Conservation (phyloP, 78 protist species). For the Thecamonas trahens region DNA sequence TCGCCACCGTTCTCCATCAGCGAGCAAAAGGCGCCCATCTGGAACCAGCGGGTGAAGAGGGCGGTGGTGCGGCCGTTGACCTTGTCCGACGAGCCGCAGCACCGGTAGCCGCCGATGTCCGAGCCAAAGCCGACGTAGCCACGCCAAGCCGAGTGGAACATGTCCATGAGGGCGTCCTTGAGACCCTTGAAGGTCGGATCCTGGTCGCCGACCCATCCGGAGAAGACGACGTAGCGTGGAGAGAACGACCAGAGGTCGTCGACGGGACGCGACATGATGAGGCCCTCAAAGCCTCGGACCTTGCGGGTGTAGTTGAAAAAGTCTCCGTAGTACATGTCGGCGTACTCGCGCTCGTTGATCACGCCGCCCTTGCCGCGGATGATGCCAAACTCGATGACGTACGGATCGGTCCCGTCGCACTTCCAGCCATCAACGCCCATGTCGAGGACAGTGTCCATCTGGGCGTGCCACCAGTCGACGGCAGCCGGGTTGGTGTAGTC, state of each 20-base stretch:
- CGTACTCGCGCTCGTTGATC: background rate
- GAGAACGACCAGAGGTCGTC: background rate
- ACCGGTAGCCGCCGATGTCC: slow-evolving; percentile 5
- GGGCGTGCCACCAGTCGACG: slow-evolving; percentile 4
- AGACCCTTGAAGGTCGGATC: slow-evolving; percentile 3
- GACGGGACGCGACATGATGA: slow-evolving; percentile 5
- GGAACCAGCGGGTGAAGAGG: slow-evolving; percentile 2
- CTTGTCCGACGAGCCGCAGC: background rate
- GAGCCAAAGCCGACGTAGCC: slow-evolving; percentile 4
- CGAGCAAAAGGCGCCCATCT: background rate
- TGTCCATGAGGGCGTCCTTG: background rate
- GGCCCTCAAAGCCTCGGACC: background rate
- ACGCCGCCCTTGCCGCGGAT: background rate
- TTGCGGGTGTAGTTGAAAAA: slow-evolving; percentile 2
- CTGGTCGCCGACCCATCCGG: slow-evolving; percentile 11
- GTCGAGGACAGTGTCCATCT: slow-evolving; percentile 2
- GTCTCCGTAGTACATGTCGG: background rate
- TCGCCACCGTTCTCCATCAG: slow-evolving; percentile 14
- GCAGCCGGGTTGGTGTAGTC: slow-evolving; percentile 9
- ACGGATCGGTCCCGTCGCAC: slow-evolving; percentile 8
- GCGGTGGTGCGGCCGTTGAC: background rate
- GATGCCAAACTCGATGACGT: background rate
- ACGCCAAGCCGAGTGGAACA: background rate
- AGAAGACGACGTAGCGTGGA: background rate
- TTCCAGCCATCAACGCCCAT: slow-evolving; percentile 11